Evolutionary conservation across 2,329 filamentous ascomycete species (phyloP), one percentile per base, ranked within the genome.

Genomic region (Drechmeria coniospora): DNA sequence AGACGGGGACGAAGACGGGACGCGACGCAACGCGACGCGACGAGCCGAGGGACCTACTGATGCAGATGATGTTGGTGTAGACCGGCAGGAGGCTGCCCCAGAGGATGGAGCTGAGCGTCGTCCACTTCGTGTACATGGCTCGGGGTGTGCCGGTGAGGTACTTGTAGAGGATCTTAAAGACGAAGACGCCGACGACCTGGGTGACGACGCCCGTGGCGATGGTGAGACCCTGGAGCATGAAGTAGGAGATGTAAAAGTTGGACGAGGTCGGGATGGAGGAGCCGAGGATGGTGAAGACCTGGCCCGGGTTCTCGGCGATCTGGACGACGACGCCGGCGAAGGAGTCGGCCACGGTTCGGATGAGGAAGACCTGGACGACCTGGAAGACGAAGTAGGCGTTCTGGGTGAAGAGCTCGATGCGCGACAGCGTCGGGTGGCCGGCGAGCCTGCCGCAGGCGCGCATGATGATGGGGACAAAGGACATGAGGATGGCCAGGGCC

Each of bases 221-320:
- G 0, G 74, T 77, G 26, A 92, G 58, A 27, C 82, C 84, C 50
- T 93, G 83, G 1, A 93, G 62, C 22, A 92, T 72, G 39, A 93
- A 86, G 56, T 92, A 93, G 10, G 54, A 81, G 28, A 95, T 77
- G 56, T 94, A 98, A 46, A 95, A 92, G 57, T 92, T 95, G 36
- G 84, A 86, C 0, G 83, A 74, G 23, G 69, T 75, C 9, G 90
- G 90, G 12, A 98, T 61, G 27, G 79, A 74, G 8, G 60, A 47
- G 2, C 83, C 77, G 8, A 93, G 61, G 28, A 87, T 56, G 3
- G 45, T 53, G 0, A 83, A 73, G 15, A 74, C 68, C 1, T 53
- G 52, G 6, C 53, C 46, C 1, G 84, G 83, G 4, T 81, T 41
- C 0, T 72, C 21, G 13, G 70, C 62, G 28, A 92, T 74, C 23